Evolutionary conservation across 2,329 filamentous ascomycete genomes (phyloP), one percentile per base, ranked within the genome.

Genomic region (Penicillium frequentans): DNA sequence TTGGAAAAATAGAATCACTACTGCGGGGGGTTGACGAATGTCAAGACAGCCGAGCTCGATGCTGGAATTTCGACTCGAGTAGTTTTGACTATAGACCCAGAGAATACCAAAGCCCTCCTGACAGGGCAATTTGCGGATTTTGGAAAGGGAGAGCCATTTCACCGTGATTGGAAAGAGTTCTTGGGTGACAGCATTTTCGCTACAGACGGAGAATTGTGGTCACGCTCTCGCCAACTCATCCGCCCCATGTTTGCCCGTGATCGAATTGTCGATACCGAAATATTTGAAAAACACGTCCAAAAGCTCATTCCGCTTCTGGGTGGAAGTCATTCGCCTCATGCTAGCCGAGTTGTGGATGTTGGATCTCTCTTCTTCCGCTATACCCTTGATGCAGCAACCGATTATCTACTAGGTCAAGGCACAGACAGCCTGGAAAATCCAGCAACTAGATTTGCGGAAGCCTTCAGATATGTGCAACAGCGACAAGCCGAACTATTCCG

Each of bases 101-200:
- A 96, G 68, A 96, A 96, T 70, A 89, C 96, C 78, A 96, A 96
- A 73, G 90, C 93, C 6, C 82, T 97, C 23, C 80, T 97, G n/a
- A 90, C 92, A 0, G 89, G 88, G 1, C 91, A 96, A 69, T 97
- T 97, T 69, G 76, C 77, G 42, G 90, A 96, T 69, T 97, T 87
- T 70, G 93, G 92, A 61, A 96, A 96, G 75, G 92, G 92, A 9
- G 65, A 74, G 51, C 33, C 67, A 23, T 96, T 96, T 76, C 88
- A 93, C 66, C 65, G 74, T 9, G 88, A 92, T 51, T 96, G 89
- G 88, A 81, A 84, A 56, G 84, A 86, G 14, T 96, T 96, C 64
- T 78, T 96, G 21, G 92, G 92, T n/a, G 87, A 96, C 70, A 87
- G 88, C 77, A 91, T 90, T 78, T 91, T 90, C 74, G 87, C 87